A percentile compares a stretch with the other conserved stretches of the same genome.
Conservation (phyloP, 805 yeast species). For the Metschnikowia sp. region DNA sequence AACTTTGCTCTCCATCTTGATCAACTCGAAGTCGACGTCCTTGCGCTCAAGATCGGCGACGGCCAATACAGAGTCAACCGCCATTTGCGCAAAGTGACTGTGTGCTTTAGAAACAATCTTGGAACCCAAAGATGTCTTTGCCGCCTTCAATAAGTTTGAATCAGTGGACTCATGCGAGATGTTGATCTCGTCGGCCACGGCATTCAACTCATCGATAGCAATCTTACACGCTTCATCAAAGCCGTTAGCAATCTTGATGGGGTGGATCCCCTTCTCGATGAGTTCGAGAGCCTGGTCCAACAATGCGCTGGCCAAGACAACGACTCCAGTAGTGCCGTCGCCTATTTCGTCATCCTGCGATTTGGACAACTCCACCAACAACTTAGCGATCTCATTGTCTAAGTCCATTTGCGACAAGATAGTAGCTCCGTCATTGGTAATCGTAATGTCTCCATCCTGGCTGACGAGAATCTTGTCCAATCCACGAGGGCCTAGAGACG, state of each 20-base stretch:
- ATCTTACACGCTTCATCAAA: constrained; percentile 95
- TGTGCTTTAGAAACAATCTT: constrained; percentile 93
- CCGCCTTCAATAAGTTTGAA: constrained; percentile 78
- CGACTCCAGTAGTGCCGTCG: constrained; percentile 99
- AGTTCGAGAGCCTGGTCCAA: constrained; percentile 92
- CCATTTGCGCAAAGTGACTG: constrained; percentile 92
- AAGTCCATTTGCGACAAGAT: constrained; percentile 93
- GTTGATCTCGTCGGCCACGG: constrained; percentile 64
- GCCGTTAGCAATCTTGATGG: constrained; percentile 94
- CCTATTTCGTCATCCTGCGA: constrained; percentile 99
- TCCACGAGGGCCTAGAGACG: constrained; percentile 98
- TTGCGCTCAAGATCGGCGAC: constrained; percentile 90
- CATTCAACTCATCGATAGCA: constrained; percentile 75
- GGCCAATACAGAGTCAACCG: constrained; percentile 90
- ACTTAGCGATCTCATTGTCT: constrained; percentile 92
- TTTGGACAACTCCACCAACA: constrained; percentile 86
- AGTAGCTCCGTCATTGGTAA: constrained; percentile 98
- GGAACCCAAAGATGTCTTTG: constrained; percentile 91
- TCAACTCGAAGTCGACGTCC: constrained; percentile 96
- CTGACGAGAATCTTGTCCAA: constrained; percentile 91
- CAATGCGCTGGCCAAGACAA: constrained; percentile 90
- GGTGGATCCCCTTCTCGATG: constrained; percentile 96
- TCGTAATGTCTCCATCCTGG: constrained; percentile 97
- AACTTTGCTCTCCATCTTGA: constrained; percentile 91
- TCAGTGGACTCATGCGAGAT: constrained; percentile 46